Evolutionary conservation across 2,329 filamentous ascomycete species (phyloP).

Genomic region (Apiospora rasikravindrae): DNA sequence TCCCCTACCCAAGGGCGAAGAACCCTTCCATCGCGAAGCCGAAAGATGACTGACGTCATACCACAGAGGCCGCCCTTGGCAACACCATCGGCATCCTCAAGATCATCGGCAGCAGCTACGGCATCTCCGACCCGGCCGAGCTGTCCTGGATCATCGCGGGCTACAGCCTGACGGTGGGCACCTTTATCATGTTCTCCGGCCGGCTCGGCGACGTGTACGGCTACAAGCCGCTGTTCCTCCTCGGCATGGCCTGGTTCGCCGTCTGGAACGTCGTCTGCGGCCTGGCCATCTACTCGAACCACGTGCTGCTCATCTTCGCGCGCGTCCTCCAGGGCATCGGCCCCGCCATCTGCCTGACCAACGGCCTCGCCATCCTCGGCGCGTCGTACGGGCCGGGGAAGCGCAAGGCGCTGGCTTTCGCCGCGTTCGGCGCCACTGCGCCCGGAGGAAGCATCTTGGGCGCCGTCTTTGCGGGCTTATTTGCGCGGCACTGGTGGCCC

Average conservation of each 20-base stretch:
- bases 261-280: constrained; percentile 46
- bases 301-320: constrained; percentile 49
- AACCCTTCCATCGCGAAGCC: no score
- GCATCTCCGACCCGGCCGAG: constrained; percentile 42
- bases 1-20: no score
- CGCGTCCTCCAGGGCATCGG: constrained; percentile 59
- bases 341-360: constrained; percentile 60
- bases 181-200: constrained; percentile 53
- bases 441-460: constrained; percentile 40
- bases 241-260: constrained; percentile 49
- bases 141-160: constrained; percentile 52
- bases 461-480: constrained; percentile 34
- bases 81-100: constrained; percentile 46
- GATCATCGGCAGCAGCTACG: constrained; percentile 50
- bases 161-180: constrained; percentile 50
- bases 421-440: constrained; percentile 42
- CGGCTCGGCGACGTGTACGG: constrained; percentile 53
- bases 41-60: neutral
- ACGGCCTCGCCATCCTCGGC: constrained; percentile 61
- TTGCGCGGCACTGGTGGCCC: constrained; percentile 38
- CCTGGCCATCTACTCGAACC: constrained; percentile 39
- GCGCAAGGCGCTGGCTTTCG: constrained; percentile 43
- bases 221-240: constrained; percentile 49
- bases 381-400: constrained; percentile 49
- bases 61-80: constrained; percentile 46